Base-by-base conservation (phyloP, 495 filamentous ascomycete species). In the Hypoxylon intermedium region DNA sequence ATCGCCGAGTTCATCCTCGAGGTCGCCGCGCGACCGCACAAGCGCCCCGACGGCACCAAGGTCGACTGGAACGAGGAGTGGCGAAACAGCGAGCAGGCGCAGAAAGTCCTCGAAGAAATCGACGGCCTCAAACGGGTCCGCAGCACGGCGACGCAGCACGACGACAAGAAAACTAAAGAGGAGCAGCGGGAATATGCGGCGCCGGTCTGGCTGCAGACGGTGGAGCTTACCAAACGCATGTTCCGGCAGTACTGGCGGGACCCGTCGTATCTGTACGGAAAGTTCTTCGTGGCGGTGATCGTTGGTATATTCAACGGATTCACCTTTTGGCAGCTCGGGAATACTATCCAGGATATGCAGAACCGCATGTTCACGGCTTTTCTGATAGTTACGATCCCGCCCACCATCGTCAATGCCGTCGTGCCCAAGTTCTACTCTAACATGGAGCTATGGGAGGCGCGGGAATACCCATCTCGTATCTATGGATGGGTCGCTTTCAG, bases 1-100 rank as follows among this genome's bases (percentile, higher is more conserved):
- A 81, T 90, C 9, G 92, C 92, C 21, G 92, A 96, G 68, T 93
- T 92, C 72, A 89, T 96, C 30, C 79, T 96, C 2, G 90, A 95
- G 62, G 89, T 87, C 0, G 89, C 89, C 23, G 85, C 88, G 5
- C 90, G 89, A 79, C 86, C 46, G 76, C 87, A 60, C 84, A 83
- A 69, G 58, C 72, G 67, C 77, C 85, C 21, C 77, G 91, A 81
- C 86, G 90, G 89, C 55, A 83, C 81, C 5, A 83, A 87, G 33
- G 84, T 88, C 53, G 88, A 96, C 68, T 97, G 93, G 93, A 80
- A 84, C 46, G 77, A 86, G 31, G 83, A 87, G 30, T 97, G 93
- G 93, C 83, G 83, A 28, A 81, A 85, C 9, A 89, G 84, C 41
- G 76, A 82, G 1, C 89, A 96, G 73, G 84, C 85, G 59, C 63